Evolutionary conservation across 768 basidiomycete genomes (phyloP).

Genomic region (Collybiopsis confluens): DNA sequence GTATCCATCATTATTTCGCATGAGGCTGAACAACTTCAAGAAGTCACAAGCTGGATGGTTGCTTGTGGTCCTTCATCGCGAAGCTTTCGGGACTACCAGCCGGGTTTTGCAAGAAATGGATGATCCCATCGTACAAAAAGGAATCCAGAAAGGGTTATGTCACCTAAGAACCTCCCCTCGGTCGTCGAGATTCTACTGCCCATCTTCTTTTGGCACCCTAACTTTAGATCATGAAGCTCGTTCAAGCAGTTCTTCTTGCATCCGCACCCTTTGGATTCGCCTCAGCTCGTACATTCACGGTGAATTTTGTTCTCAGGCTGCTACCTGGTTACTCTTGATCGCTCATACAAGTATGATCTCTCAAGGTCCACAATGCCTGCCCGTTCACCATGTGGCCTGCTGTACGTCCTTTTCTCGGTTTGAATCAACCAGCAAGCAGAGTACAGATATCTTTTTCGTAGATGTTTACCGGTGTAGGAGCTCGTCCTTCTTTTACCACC

Average conservation of each 20-base stretch:
- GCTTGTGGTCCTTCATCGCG: not conserved
- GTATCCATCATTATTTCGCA: not conserved
- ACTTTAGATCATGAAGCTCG: not conserved
- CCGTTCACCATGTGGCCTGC: slow-evolving; percentile 46
- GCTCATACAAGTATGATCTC: not conserved
- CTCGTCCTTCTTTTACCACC: slow-evolving; percentile 30
- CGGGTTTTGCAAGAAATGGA: not conserved
- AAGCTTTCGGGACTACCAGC: not conserved
- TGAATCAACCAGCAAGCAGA: slow-evolving; percentile 22
- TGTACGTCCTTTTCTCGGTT: slow-evolving; percentile 19
- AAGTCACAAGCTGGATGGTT: not conserved
- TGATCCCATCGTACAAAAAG: not conserved
- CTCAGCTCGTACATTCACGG: slow-evolving; percentile 4
- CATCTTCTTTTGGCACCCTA: not conserved
- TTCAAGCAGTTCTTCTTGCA: not conserved
- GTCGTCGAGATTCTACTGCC: not conserved
- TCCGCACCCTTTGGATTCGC: not conserved
- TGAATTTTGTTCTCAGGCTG: not conserved
- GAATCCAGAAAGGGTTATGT: not conserved
- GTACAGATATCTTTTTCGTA: slow-evolving; percentile 13
- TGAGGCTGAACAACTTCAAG: not conserved
- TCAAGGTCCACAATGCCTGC: slow-evolving; percentile 36
- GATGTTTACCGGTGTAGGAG: slow-evolving; percentile 58
- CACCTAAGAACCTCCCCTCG: not conserved
- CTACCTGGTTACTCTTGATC: not conserved